Evolutionary conservation across 257 asterid genomes (phyloP).

Genomic region (Nicotiana attenuata): DNA sequence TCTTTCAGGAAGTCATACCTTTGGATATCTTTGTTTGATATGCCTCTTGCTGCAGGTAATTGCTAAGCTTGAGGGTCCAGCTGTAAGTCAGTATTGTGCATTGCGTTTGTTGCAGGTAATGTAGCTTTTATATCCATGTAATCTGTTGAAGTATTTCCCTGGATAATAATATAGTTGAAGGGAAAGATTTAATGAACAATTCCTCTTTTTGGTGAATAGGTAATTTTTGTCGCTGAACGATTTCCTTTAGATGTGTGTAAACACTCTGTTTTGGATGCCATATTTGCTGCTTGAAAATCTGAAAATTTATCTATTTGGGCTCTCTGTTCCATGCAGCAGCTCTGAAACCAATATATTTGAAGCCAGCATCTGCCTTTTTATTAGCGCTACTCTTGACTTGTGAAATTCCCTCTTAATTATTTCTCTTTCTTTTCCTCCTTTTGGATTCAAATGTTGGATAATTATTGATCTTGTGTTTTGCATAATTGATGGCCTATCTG

Average conservation of each 20-base stretch:
- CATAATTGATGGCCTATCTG: not conserved
- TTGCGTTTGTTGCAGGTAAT: conserved; percentile 91
- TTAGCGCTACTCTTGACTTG: not conserved
- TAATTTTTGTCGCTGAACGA: not conserved
- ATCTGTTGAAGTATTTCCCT: not conserved
- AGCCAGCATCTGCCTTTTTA: not conserved
- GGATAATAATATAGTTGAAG: not conserved
- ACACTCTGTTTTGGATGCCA: not conserved
- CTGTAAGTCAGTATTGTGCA: conserved; percentile 96
- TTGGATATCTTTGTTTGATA: conserved; percentile 19
- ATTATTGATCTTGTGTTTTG: not conserved
- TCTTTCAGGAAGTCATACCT: not conserved
- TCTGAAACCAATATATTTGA: too few species aligned
- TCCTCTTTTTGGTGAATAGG: not conserved
- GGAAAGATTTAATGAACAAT: not conserved
- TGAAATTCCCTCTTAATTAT: not conserved
- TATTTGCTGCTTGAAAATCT: not conserved
- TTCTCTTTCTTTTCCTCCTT: not conserved
- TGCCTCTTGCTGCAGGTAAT: conserved; percentile 66
- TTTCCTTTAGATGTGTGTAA: not conserved
- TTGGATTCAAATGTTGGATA: not conserved
- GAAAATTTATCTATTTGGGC: not conserved
- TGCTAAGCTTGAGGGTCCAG: conserved; percentile 98
- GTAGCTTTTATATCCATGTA: not conserved
- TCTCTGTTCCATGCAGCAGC: not conserved